phyloP scores from a whole-genome alignment of 345 rosid species.

The Eucalyptus pauciflora region DNA sequence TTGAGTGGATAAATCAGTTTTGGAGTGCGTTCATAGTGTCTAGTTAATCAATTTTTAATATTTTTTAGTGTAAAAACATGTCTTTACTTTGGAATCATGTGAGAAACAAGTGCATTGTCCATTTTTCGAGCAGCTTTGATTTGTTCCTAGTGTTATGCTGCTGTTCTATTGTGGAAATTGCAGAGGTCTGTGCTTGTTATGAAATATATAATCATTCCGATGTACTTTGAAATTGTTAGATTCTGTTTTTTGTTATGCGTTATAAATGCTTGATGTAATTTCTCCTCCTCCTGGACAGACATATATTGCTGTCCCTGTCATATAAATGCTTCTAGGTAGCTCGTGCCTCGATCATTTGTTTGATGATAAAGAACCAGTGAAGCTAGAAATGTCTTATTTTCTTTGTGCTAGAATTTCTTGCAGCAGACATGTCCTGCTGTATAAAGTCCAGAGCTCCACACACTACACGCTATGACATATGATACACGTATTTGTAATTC shows the following conservation, averaged over 20 bases:
- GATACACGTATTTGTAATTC: neutral
- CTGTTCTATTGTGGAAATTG: neutral
- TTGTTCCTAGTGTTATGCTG: neutral
- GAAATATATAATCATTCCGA: neutral
- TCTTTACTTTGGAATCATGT: neutral
- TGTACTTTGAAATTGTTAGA: neutral
- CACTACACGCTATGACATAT: neutral
- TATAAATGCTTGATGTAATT: neutral
- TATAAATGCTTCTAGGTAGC: neutral
- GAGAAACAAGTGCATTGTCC: neutral
- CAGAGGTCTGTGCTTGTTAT: neutral
- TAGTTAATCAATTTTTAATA: neutral
- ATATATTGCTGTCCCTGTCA: neutral
- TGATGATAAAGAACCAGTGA: neutral
- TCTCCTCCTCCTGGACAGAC: neutral
- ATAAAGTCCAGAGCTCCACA: neutral
- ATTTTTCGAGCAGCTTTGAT: neutral
- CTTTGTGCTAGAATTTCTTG: neutral
- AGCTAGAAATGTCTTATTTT: neutral
- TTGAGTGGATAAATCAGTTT: neutral
- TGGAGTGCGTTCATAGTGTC: neutral
- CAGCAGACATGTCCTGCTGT: neutral
- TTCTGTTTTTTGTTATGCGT: neutral
- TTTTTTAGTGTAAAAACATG: neutral
- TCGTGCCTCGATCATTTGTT: neutral